Evolutionary conservation across 1,139 yeast genomes (phyloP), one percentile per base, ranked within the genome.

Genomic region (Diutina sp.): DNA sequence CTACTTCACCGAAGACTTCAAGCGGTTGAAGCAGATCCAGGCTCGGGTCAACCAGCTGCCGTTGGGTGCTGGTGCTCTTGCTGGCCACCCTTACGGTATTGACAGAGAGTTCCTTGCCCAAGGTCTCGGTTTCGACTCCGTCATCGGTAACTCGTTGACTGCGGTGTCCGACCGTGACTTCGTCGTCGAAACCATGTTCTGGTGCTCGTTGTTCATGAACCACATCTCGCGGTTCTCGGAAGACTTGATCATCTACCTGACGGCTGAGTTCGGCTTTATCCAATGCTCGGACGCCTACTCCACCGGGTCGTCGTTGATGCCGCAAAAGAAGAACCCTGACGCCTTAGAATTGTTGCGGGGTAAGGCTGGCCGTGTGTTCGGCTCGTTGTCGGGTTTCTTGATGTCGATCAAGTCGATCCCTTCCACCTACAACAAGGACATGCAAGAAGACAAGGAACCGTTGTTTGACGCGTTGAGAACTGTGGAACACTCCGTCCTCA

Each of bases 361-460:
- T 58, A 93, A 93, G 74, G 85, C 95, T 21, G 99, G 99, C 57
- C 85, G 99, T 70, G 96, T 90, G 21, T 91, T 93, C 67, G 99
- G 99, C 68, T 85, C 90, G 48, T 76, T 95, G 61, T 83, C 97
- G 35, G 99, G 99, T 1, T 93, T 93, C 75, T 79, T 93, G 79
- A 93, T 93, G 97, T 84, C 96, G 16, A 77, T 90, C 64, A 95
- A 93, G 73, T 90, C 96, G 18, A 89, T 91, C 61, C 99, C 99
- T 54, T 91, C 98, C 7, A 90, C 98, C 18, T 93, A 93, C 74
- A 91, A 93, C 76, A 93, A 93, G 75, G 99, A 93, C 71, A 85
- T 95, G 85, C 99, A 93, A 76, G 99, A 93, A 72, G 99, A 93
- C 71, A 93, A 93, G 71, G 99, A 93, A 72, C 97, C 99, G 28